Percentiles rank a stretch among this genome's conserved stretches.
Conservation (phyloP, 257 asterid genomes). For the Solanum chmielewskii region DNA sequence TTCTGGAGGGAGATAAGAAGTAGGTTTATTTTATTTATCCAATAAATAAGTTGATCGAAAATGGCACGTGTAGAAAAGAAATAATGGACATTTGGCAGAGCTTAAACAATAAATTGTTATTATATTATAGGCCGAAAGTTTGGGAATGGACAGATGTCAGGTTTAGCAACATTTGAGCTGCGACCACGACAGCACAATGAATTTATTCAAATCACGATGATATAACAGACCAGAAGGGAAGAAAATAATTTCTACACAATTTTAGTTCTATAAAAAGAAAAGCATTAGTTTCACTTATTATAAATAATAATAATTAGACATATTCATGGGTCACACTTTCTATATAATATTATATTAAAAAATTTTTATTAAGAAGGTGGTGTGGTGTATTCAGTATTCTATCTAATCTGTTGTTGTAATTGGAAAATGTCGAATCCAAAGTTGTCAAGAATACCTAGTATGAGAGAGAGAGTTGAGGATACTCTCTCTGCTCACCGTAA, state of each 20-base stretch:
- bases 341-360: no score
- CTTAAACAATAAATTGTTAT: not conserved
- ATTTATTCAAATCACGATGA: not conserved
- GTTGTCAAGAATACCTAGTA: constrained; percentile 53
- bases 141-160: not conserved
- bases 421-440: constrained; percentile 36
- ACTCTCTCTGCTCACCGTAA: constrained; percentile 89
- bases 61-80: not conserved
- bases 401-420: not conserved
- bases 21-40: not conserved
- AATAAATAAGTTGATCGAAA: not conserved
- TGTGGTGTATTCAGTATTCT: no score
- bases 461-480: constrained; percentile 82
- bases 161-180: not conserved
- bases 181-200: not conserved
- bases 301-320: not conserved
- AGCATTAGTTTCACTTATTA: not conserved
- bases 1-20: not conserved
- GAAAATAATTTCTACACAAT: not conserved
- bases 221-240: not conserved
- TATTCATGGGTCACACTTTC: not conserved
- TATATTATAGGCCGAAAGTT: not conserved
- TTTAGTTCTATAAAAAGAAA: not conserved
- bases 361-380: no score
- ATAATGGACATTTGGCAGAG: not conserved